phyloP scores from a whole-genome alignment of 495 filamentous ascomycete genomes.

The Talaromyces adpressus region DNA sequence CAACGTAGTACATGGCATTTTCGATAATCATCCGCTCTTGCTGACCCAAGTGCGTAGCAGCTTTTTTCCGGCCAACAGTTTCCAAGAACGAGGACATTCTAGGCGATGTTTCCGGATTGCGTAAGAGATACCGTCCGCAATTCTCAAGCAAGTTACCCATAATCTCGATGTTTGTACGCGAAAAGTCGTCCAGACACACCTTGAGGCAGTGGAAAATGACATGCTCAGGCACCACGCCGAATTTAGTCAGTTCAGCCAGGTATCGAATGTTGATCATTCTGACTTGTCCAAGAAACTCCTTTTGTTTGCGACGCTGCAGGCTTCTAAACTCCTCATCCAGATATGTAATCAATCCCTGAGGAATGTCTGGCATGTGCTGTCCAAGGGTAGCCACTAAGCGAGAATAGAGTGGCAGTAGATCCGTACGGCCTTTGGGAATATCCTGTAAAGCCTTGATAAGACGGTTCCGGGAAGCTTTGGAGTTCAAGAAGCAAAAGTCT shows the following conservation, averaged over 20 bases:
- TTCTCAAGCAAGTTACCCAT: conserved; percentile 97
- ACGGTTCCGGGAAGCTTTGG: conserved; percentile 92
- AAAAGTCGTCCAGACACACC: conserved; percentile 95
- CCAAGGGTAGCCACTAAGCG: conserved; percentile 88
- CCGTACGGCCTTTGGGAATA: conserved; percentile 84
- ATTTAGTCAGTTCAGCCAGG: conserved; percentile 94
- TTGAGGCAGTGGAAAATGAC: conserved; percentile 98
- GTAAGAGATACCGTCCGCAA: conserved; percentile 88
- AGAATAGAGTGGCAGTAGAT: conserved; percentile 89
- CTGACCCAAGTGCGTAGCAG: conserved; percentile 87
- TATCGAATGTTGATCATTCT: conserved; percentile 94
- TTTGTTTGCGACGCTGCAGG: conserved; percentile 94
- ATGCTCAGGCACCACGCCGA: conserved; percentile 95
- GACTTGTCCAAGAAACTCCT: conserved; percentile 93
- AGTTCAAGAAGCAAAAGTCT: conserved; percentile 97
- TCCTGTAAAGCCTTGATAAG: conserved; percentile 91
- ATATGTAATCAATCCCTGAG: conserved; percentile 85
- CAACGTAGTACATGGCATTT: conserved; percentile 97
- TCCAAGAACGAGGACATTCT: conserved; percentile 92
- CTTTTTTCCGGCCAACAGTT: conserved; percentile 92
- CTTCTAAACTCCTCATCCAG: conserved; percentile 97
- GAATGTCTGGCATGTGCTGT: conserved; percentile 87
- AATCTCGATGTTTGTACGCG: conserved; percentile 97
- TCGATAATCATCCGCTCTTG: conserved; percentile 98
- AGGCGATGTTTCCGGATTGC: conserved; percentile 88